Base-by-base conservation (phyloP, 352 stramenopile genomes). In the Phytopythium chamaehyphon region DNA sequence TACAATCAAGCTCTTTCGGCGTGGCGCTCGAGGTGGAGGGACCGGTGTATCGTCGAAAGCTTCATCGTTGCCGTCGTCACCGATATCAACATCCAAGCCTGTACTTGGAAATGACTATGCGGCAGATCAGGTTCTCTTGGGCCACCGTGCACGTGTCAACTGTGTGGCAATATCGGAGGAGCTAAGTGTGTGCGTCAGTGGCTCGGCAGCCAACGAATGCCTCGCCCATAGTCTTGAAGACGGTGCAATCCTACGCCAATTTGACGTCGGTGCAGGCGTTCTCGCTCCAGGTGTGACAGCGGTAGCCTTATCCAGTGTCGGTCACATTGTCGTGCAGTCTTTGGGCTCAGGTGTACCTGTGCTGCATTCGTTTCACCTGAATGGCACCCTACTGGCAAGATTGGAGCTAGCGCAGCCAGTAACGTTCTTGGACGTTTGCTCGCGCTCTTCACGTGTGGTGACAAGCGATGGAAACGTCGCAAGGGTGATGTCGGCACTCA, bases 51-150 rank as follows among this genome's bases (percentile, higher is more conserved):
- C 28, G 6, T 37, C 45, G 1, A 16, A 28, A n/a, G 37, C 45
- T 6, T 28, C 39, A 15, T 51, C 45, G 6, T 14, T 51, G 8
- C 45, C 45, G 16, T 40, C 45, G 6, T 51, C 45, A 5, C 45
- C 45, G 11, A 26, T 51, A 33, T 67, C 37, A 31, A 45, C 47
- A 9, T 68, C 64, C 5, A 83, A 83, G 14, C 81, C 79, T 15
- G 80, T 90, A n/a, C 69, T 88, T 35, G 71, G 73, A 9, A 85
- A 82, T 42, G 82, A 92, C 51, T 92, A 90, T 51, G 72, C 73
- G 2, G 82, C 82, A 0, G 73, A 90, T 40, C 82, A 92, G 56
- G 76, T 91, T 11, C 70, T 91, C 8, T 62, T 93, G 5, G 84
- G 82, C 11, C 80, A 93, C 40, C 68, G 59, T n/a, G 61, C 71